A percentile compares a stretch with the other conserved stretches of the same genome.
These are phyloP conservation scores for Jacaranda mimosifolia DNA, from an alignment of 257 asterid genomes.

Conservation along the genomic window DNA sequence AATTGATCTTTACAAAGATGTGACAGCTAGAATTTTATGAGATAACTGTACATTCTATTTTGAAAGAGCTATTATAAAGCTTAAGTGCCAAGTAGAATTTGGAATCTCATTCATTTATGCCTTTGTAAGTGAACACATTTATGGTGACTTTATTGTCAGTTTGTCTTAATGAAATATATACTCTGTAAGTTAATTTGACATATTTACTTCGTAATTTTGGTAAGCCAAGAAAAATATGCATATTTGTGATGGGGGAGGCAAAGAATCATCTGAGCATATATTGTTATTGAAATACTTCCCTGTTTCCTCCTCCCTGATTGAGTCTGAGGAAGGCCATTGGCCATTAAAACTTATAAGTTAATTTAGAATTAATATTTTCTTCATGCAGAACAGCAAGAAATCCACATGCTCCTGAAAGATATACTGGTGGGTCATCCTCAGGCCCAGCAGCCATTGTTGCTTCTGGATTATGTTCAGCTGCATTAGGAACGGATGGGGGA, in stretches of 20 bases:
- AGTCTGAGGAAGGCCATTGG: conserved; percentile 20
- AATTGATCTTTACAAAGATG: background rate
- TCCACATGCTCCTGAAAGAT: conserved; percentile 95
- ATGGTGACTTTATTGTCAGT: conserved; percentile 1
- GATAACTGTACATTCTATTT: background rate
- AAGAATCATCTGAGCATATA: background rate
- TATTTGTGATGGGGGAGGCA: conserved; percentile 7
- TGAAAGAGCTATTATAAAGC: conserved; percentile 5
- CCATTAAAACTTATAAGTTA: conserved; percentile 14
- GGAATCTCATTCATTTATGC: conserved; percentile 27
- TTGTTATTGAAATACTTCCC: conserved; percentile 13
- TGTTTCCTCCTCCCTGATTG: conserved; percentile 16
- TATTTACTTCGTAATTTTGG: conserved; percentile 8
- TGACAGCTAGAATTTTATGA: background rate
- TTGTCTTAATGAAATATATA: conserved; percentile 12
- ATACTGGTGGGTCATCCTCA: conserved; percentile 99
- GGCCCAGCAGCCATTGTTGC: conserved; percentile 99
- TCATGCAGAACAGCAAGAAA: conserved; percentile 90
- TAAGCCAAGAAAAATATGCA: conserved; percentile 1
- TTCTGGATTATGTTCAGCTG: conserved; percentile 95
- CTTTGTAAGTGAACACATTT: conserved; percentile 7
- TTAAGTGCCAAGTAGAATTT: background rate
- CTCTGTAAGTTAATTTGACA: conserved; percentile 16
- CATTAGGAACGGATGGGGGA: conserved; percentile 99
- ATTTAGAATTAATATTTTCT: conserved; percentile 20